Conservation (phyloP, 495 filamentous ascomycete species). For the Parathielavia hyrcaniae region DNA sequence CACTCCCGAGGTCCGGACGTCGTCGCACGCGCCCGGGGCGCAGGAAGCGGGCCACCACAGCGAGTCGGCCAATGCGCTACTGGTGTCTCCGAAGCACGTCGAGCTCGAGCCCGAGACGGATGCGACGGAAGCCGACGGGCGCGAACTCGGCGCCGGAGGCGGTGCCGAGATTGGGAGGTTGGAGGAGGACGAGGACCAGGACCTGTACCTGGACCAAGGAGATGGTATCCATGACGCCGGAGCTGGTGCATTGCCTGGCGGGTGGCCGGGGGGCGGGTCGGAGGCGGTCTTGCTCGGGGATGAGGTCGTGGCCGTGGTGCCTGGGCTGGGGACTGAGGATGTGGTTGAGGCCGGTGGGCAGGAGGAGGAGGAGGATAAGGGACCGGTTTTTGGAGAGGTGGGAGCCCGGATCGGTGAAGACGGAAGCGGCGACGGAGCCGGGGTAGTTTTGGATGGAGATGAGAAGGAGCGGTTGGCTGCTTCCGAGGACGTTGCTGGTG, state of each 20-base stretch:
- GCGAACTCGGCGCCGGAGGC: constrained; percentile 19
- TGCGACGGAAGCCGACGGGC: constrained; percentile 11
- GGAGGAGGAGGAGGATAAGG: background rate
- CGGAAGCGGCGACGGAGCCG: background rate
- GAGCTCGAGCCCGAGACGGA: background rate
- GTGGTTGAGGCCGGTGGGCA: background rate
- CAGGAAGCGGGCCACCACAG: background rate
- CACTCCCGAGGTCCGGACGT: constrained; percentile 19
- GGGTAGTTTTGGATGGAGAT: background rate
- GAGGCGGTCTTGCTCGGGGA: background rate
- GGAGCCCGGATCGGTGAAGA: background rate
- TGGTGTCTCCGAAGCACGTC: background rate
- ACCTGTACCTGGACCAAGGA: too few species aligned
- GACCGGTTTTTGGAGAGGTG: background rate
- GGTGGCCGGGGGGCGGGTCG: background rate
- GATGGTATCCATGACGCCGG: background rate
- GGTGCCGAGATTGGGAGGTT: constrained; percentile 11
- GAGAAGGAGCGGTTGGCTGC: background rate
- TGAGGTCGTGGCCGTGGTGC: background rate
- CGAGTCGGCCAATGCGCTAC: background rate
- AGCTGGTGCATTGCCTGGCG: background rate
- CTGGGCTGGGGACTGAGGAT: constrained; percentile 3
- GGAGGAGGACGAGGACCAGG: constrained; percentile 6
- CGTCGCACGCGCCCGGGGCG: constrained; percentile 9
- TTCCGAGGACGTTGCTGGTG: background rate